Evolutionary conservation across 768 basidiomycete genomes (phyloP).

Genomic region (Leccinum fibrillosum): DNA sequence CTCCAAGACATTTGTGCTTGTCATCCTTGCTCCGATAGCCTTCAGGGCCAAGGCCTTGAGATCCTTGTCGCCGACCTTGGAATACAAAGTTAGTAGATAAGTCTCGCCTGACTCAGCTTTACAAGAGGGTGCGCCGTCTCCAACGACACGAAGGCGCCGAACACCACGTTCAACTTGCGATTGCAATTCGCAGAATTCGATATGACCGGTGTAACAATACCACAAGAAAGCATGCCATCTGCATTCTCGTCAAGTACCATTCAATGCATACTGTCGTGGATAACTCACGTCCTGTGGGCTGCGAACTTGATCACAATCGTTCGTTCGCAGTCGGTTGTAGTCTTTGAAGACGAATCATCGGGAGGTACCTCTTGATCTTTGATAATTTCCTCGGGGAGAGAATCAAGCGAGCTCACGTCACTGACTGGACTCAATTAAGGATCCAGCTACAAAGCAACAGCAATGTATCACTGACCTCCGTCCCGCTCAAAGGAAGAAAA

Average conservation of each 20-base stretch:
- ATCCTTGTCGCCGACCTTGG: slow-evolving; percentile 13
- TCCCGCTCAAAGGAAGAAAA: too few relatives aligned
- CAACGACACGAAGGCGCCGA: background rate
- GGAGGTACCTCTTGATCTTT: too few relatives aligned
- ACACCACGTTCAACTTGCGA: slow-evolving; percentile 4
- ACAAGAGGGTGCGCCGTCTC: slow-evolving; percentile 11
- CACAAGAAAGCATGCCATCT: slow-evolving; percentile 26
- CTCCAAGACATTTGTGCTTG: slow-evolving; percentile 19
- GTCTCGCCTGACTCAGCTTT: background rate
- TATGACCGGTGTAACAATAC: slow-evolving; percentile 22
- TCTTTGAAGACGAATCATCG: too few relatives aligned
- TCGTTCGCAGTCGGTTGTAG: too few relatives aligned
- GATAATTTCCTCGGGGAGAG: too few relatives aligned
- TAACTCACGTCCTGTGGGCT: slow-evolving; percentile 11
- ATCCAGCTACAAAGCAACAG: too few relatives aligned
- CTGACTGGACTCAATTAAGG: too few relatives aligned
- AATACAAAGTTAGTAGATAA: background rate
- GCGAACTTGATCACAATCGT: too few relatives aligned
- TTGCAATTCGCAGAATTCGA: slow-evolving; percentile 12
- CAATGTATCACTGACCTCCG: too few relatives aligned
- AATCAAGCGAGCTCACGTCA: too few relatives aligned
- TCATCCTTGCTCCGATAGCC: slow-evolving; percentile 17
- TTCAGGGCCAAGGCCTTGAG: slow-evolving; percentile 19
- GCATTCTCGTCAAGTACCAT: background rate
- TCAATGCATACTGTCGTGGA: background rate